A percentile compares a stretch with the other conserved stretches of the same genome.
phyloP scores from a whole-genome alignment of 2,329 filamentous ascomycete genomes.

The Diaporthe humulicola region DNA sequence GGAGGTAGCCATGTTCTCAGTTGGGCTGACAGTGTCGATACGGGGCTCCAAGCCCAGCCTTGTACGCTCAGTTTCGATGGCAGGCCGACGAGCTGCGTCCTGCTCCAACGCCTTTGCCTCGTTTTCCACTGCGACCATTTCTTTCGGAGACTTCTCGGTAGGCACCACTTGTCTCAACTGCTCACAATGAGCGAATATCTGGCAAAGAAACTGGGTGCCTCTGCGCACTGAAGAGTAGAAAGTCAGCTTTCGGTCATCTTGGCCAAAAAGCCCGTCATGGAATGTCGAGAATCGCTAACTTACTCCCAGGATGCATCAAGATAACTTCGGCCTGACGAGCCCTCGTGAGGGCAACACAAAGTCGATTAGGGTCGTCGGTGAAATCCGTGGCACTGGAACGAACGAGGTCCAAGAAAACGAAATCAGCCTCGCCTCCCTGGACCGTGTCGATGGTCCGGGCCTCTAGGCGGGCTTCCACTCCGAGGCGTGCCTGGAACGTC shows the following conservation, averaged over 20 bases:
- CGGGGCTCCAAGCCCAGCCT: conserved; percentile 15
- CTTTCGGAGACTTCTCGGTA: conserved; percentile 2
- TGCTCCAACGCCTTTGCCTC: background rate
- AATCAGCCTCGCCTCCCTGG: conserved; percentile 57
- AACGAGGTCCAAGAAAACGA: conserved; percentile 59
- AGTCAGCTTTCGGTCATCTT: background rate
- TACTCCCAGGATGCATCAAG: conserved; percentile 52
- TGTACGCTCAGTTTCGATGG: conserved; percentile 13
- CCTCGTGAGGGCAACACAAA: conserved; percentile 58
- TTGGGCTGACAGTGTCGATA: background rate
- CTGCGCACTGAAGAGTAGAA: conserved; percentile 14
- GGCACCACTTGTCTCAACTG: conserved; percentile 31
- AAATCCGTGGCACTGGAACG: conserved; percentile 54
- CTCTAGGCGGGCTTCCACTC: conserved; percentile 49
- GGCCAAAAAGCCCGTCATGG: background rate
- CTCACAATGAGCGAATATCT: conserved; percentile 5
- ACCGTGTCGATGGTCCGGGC: conserved; percentile 57
- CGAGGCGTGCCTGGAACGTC: conserved; percentile 44
- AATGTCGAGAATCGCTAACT: background rate
- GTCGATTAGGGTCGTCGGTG: conserved; percentile 54
- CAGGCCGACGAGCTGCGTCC: conserved; percentile 6
- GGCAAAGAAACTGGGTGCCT: background rate
- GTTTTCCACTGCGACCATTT: background rate
- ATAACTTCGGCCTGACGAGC: conserved; percentile 56
- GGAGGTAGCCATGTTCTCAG: no score